phyloP scores from a whole-genome alignment of 192 early-diverging fungal species.

The Coemansia erecta region DNA sequence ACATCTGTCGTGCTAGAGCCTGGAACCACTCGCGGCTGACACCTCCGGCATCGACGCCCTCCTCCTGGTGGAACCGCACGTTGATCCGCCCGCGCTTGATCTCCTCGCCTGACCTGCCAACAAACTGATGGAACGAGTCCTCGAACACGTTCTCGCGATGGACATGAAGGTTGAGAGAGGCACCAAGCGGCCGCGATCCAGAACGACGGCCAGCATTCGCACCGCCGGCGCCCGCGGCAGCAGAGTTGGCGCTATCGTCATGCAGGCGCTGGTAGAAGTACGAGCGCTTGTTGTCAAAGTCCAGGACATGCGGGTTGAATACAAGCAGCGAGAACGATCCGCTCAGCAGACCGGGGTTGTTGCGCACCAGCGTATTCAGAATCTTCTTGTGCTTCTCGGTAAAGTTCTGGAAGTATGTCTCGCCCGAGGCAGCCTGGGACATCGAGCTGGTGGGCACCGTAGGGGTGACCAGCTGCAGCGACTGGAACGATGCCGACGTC shows the following conservation, averaged over 20 bases:
- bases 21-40: conserved; percentile 99
- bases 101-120: conserved; percentile 85
- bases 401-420: conserved; percentile 81
- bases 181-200: conserved; percentile 29
- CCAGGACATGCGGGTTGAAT: conserved; percentile 95
- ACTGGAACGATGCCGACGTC: conserved; percentile 33
- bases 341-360: conserved; percentile 92
- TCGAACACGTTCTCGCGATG: conserved; percentile 93
- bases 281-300: conserved; percentile 99
- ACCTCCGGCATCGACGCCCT: conserved; percentile 97
- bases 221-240: neutral
- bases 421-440: conserved; percentile 9
- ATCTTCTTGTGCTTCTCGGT: conserved; percentile 95
- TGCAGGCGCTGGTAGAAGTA: conserved; percentile 96
- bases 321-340: conserved; percentile 95
- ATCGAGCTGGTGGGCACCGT: conserved; percentile 8
- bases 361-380: conserved; percentile 96
- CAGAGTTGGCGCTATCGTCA: conserved; percentile 61
- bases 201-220: conserved; percentile 50
- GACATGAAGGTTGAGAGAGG: conserved; percentile 82
- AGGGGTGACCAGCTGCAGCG: conserved; percentile 14
- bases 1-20: conserved; percentile 95
- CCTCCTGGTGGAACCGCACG: conserved; percentile 93
- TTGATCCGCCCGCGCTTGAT: conserved; percentile 91
- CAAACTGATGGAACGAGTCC: conserved; percentile 93